A percentile compares a stretch with the other conserved stretches of the same genome.
Evolutionary conservation across 2,329 filamentous ascomycete species (phyloP).

Genomic region (Pestalotiopsis sp.): DNA sequence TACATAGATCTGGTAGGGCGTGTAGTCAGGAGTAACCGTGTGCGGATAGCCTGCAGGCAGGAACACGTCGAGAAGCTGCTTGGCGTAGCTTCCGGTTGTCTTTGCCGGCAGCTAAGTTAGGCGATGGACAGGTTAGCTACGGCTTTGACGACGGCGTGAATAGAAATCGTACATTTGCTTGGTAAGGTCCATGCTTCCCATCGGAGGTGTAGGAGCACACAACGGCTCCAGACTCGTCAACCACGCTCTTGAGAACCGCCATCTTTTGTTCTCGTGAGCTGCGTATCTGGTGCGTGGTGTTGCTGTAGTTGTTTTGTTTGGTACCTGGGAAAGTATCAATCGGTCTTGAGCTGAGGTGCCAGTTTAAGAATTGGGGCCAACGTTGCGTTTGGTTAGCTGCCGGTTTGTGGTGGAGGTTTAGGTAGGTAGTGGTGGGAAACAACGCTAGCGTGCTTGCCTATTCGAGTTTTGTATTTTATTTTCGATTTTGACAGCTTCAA

Average conservation of each 20-base stretch:
- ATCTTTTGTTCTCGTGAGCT: background rate
- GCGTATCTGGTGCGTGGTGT: background rate
- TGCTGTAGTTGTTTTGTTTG: background rate
- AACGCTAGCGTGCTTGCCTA: conserved; percentile 8
- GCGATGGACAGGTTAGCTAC: background rate
- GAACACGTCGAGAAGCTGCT: conserved; percentile 68
- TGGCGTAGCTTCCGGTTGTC: conserved; percentile 27
- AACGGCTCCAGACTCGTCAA: conserved; percentile 27
- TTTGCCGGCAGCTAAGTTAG: conserved; percentile 19
- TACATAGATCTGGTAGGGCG: conserved; percentile 66
- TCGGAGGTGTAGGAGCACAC: conserved; percentile 55
- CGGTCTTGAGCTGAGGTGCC: background rate
- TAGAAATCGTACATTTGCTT: conserved; percentile 13
- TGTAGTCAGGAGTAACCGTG: conserved; percentile 83
- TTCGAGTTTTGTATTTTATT: background rate
- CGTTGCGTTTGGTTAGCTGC: background rate
- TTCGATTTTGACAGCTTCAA: background rate
- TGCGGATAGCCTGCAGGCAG: conserved; percentile 87
- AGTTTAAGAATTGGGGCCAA: background rate
- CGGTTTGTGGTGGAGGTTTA: background rate
- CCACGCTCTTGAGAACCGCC: conserved; percentile 24
- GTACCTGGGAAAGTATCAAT: background rate
- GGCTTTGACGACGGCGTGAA: background rate
- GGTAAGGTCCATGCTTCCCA: conserved; percentile 43
- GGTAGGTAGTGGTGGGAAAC: background rate